Base-by-base conservation (phyloP, 2,329 filamentous ascomycete species). In the Trichophyton benhamiae region DNA sequence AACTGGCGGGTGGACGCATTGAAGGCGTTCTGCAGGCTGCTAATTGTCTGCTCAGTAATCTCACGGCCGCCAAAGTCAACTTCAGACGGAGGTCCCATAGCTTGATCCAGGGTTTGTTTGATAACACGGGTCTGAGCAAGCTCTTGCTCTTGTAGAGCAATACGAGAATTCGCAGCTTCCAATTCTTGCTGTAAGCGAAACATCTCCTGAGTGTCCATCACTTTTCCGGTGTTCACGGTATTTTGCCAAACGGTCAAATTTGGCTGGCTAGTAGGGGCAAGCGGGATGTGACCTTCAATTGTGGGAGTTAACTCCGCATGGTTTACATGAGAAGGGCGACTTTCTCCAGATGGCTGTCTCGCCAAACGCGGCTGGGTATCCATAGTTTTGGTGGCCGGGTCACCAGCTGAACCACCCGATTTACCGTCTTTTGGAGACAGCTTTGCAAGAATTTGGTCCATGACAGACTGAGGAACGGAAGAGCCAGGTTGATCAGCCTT, bases 361-460 rank as follows among this genome's bases (percentile, higher is more conserved):
- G 9, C 44, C 11, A 30, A 8, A 15, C 27, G 17, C 13, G 27
- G n/a, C 20, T 57, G 46, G 30, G 42, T n/a, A 25, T 44, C 48
- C 22, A 17, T 9, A 1, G 25, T 36, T 6, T 53, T 42, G 5
- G 20, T 33, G n/a, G 59, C 48, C 17, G 20, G 5, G 53, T 33
- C 48, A 7, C 52, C 42, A 42, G 33, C 38, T 42, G 61, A 57
- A 27, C 33, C 57, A 49, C 58, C 60, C 49, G 65, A 63, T 15
- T 62, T 52, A 27, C 68, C 66, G 38, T 72, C 67, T 63, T 74
- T 73, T 36, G 75, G 72, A 20, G 74, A 72, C 44, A 77, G 68
- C 44, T 72, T 76, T 38, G 74, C 71, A 30, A 77, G 69, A 52
- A 78, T 82, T 63, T 85, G 85, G 68, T 94, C 88, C 79, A 91